Evolutionary conservation across 768 basidiomycete genomes (phyloP).

Genomic region (Russula dissimulans): DNA sequence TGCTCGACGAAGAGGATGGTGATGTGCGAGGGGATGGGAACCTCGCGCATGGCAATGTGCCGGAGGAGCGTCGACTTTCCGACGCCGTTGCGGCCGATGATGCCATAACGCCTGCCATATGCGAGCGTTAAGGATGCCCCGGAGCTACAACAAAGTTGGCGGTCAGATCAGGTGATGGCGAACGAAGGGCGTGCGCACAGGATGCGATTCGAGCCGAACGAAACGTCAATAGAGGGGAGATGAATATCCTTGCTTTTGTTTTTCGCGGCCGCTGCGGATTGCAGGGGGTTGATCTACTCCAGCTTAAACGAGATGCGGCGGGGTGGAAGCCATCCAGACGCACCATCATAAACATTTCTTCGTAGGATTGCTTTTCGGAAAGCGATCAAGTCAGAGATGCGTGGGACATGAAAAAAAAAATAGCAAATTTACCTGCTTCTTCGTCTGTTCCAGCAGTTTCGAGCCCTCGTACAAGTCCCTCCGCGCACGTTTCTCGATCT

Average conservation of each 20-base stretch:
- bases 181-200: conserved; percentile 40
- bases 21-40: conserved; percentile 89
- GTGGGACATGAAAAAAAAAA: neutral
- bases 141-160: conserved; percentile 37
- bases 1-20: conserved; percentile 98
- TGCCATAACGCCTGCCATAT: conserved; percentile 81
- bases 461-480: conserved; percentile 93
- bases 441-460: conserved; percentile 85
- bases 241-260: conserved; percentile 98
- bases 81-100: conserved; percentile 73
- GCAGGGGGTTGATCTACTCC: conserved; percentile 80
- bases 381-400: neutral
- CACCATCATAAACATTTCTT: conserved; percentile 98
- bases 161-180: neutral
- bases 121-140: conserved; percentile 83
- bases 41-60: conserved; percentile 90
- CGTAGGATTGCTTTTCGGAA: conserved; percentile 77
- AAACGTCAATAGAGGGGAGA: conserved; percentile 90
- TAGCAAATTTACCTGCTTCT: conserved; percentile 58
- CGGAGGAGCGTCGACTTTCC: conserved; percentile 95
- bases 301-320: neutral
- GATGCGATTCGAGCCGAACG: conserved; percentile 91
- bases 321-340: neutral
- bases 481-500: conserved; percentile 92
- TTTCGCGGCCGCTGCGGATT: conserved; percentile 64